phyloP scores from a whole-genome alignment of 768 basidiomycete species.

The Podaxis mareebaensis region DNA sequence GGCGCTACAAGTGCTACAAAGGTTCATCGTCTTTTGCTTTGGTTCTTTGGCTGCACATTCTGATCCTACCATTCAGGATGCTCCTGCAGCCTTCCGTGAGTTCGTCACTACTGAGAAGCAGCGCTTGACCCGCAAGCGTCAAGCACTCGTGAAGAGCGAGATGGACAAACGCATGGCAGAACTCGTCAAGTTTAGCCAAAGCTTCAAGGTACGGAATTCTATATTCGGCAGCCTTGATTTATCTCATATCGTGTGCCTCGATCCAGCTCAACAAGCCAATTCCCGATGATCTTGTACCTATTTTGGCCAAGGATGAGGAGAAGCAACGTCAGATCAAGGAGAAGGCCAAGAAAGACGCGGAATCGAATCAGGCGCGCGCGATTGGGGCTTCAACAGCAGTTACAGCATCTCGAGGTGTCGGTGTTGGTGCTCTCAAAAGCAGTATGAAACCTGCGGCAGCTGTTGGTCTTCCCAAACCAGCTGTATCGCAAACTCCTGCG shows the following conservation, averaged over 20 bases:
- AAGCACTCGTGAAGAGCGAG: slow-evolving; percentile 85
- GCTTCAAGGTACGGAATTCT: slow-evolving; percentile 77
- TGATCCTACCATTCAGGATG: slow-evolving; percentile 18
- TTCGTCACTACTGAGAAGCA: slow-evolving; percentile 94
- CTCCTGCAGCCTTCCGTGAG: slow-evolving; percentile 84
- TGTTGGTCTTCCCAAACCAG: slow-evolving; percentile 25
- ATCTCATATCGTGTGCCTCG: slow-evolving; percentile 1
- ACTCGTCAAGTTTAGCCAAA: slow-evolving; percentile 88
- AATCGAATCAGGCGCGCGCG: slow-evolving; percentile 63
- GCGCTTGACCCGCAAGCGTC: slow-evolving; percentile 86
- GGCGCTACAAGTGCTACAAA: slow-evolving; percentile 43
- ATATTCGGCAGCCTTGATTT: slow-evolving; percentile 1
- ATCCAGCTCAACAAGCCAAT: slow-evolving; percentile 88
- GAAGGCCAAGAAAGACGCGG: slow-evolving; percentile 70
- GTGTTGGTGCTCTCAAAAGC: slow-evolving; percentile 28
- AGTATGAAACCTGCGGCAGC: slow-evolving; percentile 31
- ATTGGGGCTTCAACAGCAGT: slow-evolving; percentile 65
- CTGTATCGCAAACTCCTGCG: slow-evolving; percentile 19
- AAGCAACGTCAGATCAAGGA: slow-evolving; percentile 84
- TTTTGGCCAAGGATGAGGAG: slow-evolving; percentile 91
- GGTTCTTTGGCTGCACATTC: neutral
- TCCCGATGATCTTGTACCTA: slow-evolving; percentile 90
- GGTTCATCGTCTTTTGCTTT: slow-evolving; percentile 33
- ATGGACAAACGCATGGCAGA: slow-evolving; percentile 96
- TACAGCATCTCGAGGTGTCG: slow-evolving; percentile 45